These are phyloP conservation scores for Neoarthrinium moseri DNA, from an alignment of 2,329 filamentous ascomycete species.

Conservation along the genomic window DNA sequence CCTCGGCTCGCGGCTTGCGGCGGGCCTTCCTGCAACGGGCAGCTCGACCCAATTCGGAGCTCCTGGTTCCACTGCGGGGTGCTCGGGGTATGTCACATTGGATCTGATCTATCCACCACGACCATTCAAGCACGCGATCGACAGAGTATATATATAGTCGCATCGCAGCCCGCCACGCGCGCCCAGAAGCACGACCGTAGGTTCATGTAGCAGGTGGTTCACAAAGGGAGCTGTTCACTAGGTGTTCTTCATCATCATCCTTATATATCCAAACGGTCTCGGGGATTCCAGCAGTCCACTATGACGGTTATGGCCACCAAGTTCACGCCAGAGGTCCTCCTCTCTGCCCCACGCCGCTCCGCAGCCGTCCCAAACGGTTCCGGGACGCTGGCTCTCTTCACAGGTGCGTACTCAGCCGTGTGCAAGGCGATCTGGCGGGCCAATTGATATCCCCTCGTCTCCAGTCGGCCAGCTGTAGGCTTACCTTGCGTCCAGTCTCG, in stretches of 20 bases:
- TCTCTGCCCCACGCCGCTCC: constrained; percentile 73
- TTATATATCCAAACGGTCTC: too few relatives aligned
- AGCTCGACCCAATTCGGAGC: constrained; percentile 1
- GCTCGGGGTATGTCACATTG: background rate
- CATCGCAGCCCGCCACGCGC: background rate
- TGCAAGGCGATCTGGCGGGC: background rate
- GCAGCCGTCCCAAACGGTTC: constrained; percentile 67
- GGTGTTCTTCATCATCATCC: too few relatives aligned
- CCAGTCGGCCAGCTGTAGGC: background rate
- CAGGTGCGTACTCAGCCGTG: constrained; percentile 34
- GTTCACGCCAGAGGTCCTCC: constrained; percentile 75
- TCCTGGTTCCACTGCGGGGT: constrained; percentile 6
- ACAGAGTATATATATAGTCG: background rate
- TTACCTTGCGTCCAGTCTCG: constrained; percentile 45
- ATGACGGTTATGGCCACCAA: constrained; percentile 72
- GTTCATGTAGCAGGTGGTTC: too few relatives aligned
- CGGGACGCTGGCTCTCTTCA: constrained; percentile 65
- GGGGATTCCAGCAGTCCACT: too few relatives aligned
- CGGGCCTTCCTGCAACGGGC: constrained; percentile 4
- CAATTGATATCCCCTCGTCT: background rate
- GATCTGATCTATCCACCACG: background rate
- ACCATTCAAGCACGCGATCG: too few relatives aligned
- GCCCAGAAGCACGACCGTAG: too few relatives aligned
- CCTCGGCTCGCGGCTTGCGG: too few relatives aligned
- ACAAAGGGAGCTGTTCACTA: too few relatives aligned